Base-by-base conservation (phyloP, 805 yeast species). In the Tetrapisispora nanseiensis region DNA sequence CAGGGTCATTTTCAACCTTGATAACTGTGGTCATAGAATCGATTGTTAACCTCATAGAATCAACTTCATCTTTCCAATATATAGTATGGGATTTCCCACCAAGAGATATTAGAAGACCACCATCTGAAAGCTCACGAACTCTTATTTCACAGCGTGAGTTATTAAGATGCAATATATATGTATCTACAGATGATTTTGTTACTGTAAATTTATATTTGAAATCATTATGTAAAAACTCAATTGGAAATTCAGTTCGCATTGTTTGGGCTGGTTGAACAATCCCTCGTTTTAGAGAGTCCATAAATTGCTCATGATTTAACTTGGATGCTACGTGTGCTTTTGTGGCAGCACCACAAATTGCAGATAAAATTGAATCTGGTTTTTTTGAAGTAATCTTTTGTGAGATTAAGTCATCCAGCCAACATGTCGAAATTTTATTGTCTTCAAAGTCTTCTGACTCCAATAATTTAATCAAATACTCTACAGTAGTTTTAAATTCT, bases 401-500 rank as follows among this genome's bases (percentile, higher is more conserved):
- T 45, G 95, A 72, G 56, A 92, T 92, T 57, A 92, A 76, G 66
- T 90, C 97, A 66, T 92, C 99, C 58, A 92, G 78, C 99, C 99
- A 92, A 42, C 97, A 97, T 43, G 98, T 92, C 45, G 98, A 90
- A 58, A 92, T 89, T 39, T 92, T 90, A 66, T 92, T 92, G 46
- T 82, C 87, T 67, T 86, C 97, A 56, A 92, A 92, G 61, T 84
- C 98, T 42, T 95, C 92, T 22, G 98, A 89, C 69, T 92, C 97
- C 56, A 92, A 74, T 52, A 92, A 74, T 64, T 90, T 90, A 67
- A 92, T 92, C 57, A 92, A 75, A 61, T 92, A 92, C 67, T 92
- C 99, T 49, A 90, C 96, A 13, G 98, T 92, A 24, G 99, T 92
- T 67, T 95, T 78, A 74, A 92, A 94, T 59, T 92, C 99, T 75